phyloP scores from a whole-genome alignment of 768 basidiomycete species.

The Lactarius hatsudake region DNA sequence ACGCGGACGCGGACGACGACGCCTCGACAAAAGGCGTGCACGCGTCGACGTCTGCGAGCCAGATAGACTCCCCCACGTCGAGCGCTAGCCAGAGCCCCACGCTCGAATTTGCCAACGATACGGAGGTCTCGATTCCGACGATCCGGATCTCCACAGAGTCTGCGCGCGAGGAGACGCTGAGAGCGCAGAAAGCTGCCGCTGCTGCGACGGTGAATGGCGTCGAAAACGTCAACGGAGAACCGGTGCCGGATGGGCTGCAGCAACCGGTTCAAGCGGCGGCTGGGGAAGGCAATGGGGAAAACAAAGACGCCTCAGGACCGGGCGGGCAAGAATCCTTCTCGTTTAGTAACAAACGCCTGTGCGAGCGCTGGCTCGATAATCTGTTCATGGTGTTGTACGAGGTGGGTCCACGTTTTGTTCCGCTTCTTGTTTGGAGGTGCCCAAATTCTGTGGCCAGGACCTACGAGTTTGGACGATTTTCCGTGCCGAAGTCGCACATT shows the following conservation, averaged over 20 bases:
- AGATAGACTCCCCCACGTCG: slow-evolving; percentile 29
- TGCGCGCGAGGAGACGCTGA: slow-evolving; percentile 45
- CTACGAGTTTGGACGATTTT: slow-evolving; percentile 98
- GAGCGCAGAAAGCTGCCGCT: slow-evolving; percentile 39
- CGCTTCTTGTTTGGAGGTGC: neutral
- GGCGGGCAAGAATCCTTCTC: slow-evolving; percentile 65
- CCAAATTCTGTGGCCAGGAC: slow-evolving; percentile 52
- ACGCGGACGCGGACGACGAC: slow-evolving; percentile 53
- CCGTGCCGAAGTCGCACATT: slow-evolving; percentile 96
- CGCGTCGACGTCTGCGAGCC: slow-evolving; percentile 35
- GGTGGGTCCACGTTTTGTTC: slow-evolving; percentile 43
- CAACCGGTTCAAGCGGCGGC: slow-evolving; percentile 46
- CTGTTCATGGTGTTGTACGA: slow-evolving; percentile 98
- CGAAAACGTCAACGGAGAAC: slow-evolving; percentile 36
- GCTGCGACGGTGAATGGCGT: slow-evolving; percentile 40
- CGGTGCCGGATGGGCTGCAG: slow-evolving; percentile 36
- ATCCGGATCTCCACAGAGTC: slow-evolving; percentile 60
- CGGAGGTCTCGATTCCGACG: slow-evolving; percentile 45
- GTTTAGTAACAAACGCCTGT: slow-evolving; percentile 94
- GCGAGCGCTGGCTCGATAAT: slow-evolving; percentile 97
- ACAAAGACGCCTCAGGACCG: slow-evolving; percentile 29
- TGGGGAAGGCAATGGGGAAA: slow-evolving; percentile 31
- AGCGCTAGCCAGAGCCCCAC: slow-evolving; percentile 23
- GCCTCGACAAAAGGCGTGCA: slow-evolving; percentile 67
- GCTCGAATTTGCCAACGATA: slow-evolving; percentile 32